phyloP scores from a whole-genome alignment of 1,139 yeast species.

The Suhomyces wounanorum region DNA sequence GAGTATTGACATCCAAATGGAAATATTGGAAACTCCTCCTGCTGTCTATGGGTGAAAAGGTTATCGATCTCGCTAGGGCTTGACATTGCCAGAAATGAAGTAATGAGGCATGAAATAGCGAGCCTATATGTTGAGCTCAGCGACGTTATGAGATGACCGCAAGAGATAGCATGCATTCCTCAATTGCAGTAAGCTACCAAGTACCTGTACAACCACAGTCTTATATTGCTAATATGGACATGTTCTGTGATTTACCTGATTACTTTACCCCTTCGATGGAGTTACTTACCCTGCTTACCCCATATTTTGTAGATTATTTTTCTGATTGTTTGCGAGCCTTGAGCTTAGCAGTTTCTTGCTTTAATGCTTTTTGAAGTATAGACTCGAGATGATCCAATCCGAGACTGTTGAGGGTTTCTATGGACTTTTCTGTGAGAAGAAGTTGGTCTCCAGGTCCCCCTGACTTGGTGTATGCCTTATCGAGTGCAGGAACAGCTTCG shows the following conservation, averaged over 20 bases:
- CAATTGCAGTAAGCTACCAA: too few relatives aligned
- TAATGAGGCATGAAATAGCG: too few relatives aligned
- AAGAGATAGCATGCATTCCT: too few relatives aligned
- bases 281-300: neutral
- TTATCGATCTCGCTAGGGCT: too few relatives aligned
- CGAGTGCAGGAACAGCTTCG: constrained; percentile 21
- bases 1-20: too few relatives aligned
- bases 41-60: too few relatives aligned
- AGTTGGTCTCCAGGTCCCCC: constrained; percentile 18
- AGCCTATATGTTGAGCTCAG: too few relatives aligned
- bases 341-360: constrained; percentile 45
- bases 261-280: neutral
- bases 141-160: too few relatives aligned
- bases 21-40: too few relatives aligned
- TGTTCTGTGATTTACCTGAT: neutral
- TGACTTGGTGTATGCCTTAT: constrained; percentile 19
- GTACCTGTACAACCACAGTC: too few relatives aligned
- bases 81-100: too few relatives aligned
- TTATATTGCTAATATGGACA: too few relatives aligned
- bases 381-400: constrained; percentile 39
- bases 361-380: constrained; percentile 47
- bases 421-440: constrained; percentile 33
- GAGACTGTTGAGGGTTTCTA: constrained; percentile 33
- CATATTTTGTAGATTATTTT: neutral
- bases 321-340: constrained; percentile 3